Percentiles rank a stretch among this genome's conserved stretches.
These are phyloP conservation scores for Malus hybrid DNA, from an alignment of 331 rosid species.

Conservation along the genomic window DNA sequence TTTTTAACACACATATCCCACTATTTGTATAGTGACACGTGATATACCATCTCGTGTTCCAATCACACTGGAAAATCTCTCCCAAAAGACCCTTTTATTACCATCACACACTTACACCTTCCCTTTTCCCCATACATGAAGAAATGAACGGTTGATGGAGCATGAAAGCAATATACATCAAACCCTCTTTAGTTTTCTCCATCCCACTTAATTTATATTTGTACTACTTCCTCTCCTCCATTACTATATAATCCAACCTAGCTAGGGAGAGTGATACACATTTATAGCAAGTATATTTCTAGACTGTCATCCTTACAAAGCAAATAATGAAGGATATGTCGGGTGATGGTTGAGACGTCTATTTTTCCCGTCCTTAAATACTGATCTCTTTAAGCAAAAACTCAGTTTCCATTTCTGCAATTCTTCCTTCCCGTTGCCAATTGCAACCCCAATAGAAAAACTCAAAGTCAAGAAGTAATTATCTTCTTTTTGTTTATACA, in stretches of 20 bases:
- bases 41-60: fast-evolving
- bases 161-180: conserved; percentile 24
- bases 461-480: neutral
- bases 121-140: conserved; percentile 48
- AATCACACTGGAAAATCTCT: too few species aligned
- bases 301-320: neutral
- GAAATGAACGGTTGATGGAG: conserved; percentile 31
- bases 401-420: conserved; percentile 40
- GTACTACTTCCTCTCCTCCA: conserved; percentile 2
- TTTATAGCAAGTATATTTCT: neutral
- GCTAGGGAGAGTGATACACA: neutral
- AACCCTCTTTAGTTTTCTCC: neutral
- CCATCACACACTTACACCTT: conserved; percentile 8
- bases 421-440: conserved; percentile 14
- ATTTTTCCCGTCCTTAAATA: conserved; percentile 44
- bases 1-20: too few species aligned
- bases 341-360: conserved; percentile 54
- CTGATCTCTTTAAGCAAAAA: conserved; percentile 31
- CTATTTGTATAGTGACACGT: too few species aligned
- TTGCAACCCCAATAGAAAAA: neutral
- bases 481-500: neutral
- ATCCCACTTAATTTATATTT: neutral
- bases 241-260: conserved; percentile 8
- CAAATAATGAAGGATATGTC: conserved; percentile 24
- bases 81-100: conserved; percentile 26